A percentile compares a stretch with the other conserved stretches of the same genome.
Evolutionary conservation across 2,329 filamentous ascomycete species (phyloP).

Genomic region (Beauveria bassiana): DNA sequence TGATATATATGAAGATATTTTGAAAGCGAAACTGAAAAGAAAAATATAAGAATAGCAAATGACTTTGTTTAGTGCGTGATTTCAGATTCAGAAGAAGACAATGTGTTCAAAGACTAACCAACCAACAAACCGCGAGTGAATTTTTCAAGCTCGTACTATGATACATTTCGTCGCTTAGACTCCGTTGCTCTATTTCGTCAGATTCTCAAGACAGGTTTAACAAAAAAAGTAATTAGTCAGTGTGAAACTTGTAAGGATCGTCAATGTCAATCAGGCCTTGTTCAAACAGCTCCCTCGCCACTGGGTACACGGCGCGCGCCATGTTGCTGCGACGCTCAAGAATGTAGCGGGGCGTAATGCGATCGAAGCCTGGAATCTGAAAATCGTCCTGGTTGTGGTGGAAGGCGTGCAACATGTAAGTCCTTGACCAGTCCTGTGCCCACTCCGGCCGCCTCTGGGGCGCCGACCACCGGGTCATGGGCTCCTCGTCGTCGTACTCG

Average conservation of each 20-base stretch:
- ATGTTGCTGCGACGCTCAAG: conserved; percentile 15
- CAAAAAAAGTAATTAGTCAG: background rate
- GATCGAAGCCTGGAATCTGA: background rate
- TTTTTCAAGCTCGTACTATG: background rate
- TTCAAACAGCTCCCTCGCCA: conserved; percentile 15
- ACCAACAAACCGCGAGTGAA: background rate
- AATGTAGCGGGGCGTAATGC: conserved; percentile 15
- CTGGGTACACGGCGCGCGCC: conserved; percentile 14
- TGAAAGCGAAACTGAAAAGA: background rate
- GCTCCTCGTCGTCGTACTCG: background rate
- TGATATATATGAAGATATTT: background rate
- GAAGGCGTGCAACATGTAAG: conserved; percentile 15
- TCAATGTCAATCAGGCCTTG: conserved; percentile 12
- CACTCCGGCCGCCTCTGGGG: conserved; percentile 3
- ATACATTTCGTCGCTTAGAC: background rate
- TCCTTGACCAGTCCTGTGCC: conserved; percentile 11
- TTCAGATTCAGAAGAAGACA: background rate
- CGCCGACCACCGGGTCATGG: background rate
- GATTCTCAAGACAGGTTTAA: background rate
- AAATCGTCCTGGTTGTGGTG: conserved; percentile 4
- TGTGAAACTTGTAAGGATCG: conserved; percentile 10
- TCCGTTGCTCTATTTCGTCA: background rate
- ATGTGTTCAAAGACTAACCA: background rate
- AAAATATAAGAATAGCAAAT: background rate
- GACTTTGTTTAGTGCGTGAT: background rate